Evolutionary conservation across 1,139 yeast species (phyloP).

Genomic region (Kurtzmaniella quercitrusa): DNA sequence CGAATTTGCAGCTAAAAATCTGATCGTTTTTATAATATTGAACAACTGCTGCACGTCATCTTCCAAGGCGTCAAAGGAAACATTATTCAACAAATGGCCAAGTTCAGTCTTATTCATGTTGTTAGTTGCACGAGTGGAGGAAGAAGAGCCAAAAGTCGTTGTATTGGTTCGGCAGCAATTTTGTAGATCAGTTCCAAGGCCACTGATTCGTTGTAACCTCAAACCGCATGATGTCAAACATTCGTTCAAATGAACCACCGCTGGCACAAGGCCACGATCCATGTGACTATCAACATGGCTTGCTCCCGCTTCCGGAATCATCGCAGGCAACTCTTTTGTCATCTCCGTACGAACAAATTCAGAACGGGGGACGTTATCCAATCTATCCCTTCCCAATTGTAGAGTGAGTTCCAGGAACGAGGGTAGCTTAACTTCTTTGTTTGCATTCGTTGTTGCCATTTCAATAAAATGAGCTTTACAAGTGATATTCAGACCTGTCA

Average conservation of each 20-base stretch:
- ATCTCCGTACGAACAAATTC: not conserved
- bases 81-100: not conserved
- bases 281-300: not conserved
- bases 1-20: not conserved
- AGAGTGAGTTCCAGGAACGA: not conserved
- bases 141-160: no score
- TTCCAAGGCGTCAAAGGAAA: not conserved
- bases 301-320: not conserved
- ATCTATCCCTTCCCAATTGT: not conserved
- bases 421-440: not conserved
- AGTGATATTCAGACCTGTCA: no score
- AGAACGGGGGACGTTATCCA: not conserved
- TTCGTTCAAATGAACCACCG: not conserved
- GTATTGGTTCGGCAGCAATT: not conserved
- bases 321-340: not conserved
- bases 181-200: not conserved
- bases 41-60: not conserved
- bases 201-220: not conserved
- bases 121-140: no score
- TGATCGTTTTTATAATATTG: not conserved
- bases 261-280: not conserved
- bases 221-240: not conserved
- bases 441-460: no score
- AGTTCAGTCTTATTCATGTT: not conserved
- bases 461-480: no score